Conservation (phyloP, 441 rosid genomes). For the Populus hybrid region DNA sequence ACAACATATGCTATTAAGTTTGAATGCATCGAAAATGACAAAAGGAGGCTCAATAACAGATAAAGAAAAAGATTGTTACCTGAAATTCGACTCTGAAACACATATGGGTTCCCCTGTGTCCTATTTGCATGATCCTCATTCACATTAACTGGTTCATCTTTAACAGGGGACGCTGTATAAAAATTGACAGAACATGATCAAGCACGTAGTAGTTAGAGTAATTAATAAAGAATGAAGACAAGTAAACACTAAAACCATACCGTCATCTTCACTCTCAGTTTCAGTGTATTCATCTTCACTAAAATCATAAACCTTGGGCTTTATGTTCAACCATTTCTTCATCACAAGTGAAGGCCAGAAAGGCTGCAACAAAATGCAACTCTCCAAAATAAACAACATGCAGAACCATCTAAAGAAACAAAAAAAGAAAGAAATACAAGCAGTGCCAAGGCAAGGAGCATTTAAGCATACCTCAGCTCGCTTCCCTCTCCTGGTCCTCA, state of each 20-base stretch:
- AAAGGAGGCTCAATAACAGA: not conserved
- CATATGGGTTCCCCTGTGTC: slow-evolving; percentile 30
- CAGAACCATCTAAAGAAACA: not conserved
- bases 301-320: slow-evolving; percentile 76
- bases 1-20: not conserved
- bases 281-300: slow-evolving; percentile 99
- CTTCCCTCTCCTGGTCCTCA: slow-evolving; percentile 48
- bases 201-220: not conserved
- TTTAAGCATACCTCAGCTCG: slow-evolving; percentile 55
- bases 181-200: slow-evolving; percentile 21
- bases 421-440: not conserved
- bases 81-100: slow-evolving; percentile 44
- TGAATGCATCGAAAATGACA: not conserved
- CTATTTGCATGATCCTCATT: slow-evolving; percentile 33
- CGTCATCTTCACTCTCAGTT: slow-evolving; percentile 92
- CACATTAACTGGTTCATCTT: slow-evolving; percentile 39
- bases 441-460: slow-evolving; percentile 14
- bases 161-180: slow-evolving; percentile 58
- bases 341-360: slow-evolving; percentile 97
- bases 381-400: slow-evolving; percentile 17
- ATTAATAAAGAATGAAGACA: not conserved
- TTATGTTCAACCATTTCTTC: slow-evolving; percentile 97
- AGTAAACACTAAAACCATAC: slow-evolving; percentile 32
- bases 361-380: slow-evolving; percentile 43
- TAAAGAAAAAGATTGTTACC: slow-evolving; percentile 35